These are phyloP conservation scores for Letharia lupina DNA, from an alignment of 495 filamentous ascomycete species.

Conservation along the genomic window DNA sequence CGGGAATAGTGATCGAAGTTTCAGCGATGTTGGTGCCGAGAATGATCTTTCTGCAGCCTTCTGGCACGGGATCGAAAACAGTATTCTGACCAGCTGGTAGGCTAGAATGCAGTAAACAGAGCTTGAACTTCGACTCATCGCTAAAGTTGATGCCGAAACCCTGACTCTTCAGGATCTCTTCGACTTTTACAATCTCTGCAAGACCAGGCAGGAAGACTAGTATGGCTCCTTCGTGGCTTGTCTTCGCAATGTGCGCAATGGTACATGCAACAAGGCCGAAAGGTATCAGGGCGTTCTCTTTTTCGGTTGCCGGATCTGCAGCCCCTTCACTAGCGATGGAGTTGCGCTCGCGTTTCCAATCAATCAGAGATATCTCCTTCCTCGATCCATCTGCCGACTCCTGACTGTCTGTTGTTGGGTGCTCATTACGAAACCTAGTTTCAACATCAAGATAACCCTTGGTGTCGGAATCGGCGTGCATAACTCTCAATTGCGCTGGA, in stretches of 20 bases:
- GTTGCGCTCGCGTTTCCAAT: constrained; percentile 39
- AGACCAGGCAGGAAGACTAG: constrained; percentile 52
- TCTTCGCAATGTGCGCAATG: constrained; percentile 43
- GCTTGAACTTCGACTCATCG: constrained; percentile 36
- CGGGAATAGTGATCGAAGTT: constrained; percentile 52
- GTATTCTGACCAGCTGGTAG: constrained; percentile 40
- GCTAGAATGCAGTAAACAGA: constrained; percentile 46
- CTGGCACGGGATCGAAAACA: constrained; percentile 37
- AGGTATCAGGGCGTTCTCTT: constrained; percentile 43
- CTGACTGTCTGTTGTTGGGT: constrained; percentile 17
- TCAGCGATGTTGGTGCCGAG: constrained; percentile 55
- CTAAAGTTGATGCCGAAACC: constrained; percentile 38
- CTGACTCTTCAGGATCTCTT: constrained; percentile 27
- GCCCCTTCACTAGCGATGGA: constrained; percentile 26
- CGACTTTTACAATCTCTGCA: constrained; percentile 39
- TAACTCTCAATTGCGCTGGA: constrained; percentile 18
- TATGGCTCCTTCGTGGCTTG: constrained; percentile 44
- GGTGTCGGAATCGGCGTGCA: constrained; percentile 31
- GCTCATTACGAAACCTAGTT: constrained; percentile 20
- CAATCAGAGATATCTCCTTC: constrained; percentile 32
- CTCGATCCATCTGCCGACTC: constrained; percentile 16
- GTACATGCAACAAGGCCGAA: constrained; percentile 39
- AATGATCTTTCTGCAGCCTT: constrained; percentile 48
- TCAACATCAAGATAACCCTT: constrained; percentile 33
- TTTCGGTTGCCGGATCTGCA: constrained; percentile 26